These are phyloP conservation scores for Cornus florida DNA, from an alignment of 148 eudicot species.

Conservation along the genomic window DNA sequence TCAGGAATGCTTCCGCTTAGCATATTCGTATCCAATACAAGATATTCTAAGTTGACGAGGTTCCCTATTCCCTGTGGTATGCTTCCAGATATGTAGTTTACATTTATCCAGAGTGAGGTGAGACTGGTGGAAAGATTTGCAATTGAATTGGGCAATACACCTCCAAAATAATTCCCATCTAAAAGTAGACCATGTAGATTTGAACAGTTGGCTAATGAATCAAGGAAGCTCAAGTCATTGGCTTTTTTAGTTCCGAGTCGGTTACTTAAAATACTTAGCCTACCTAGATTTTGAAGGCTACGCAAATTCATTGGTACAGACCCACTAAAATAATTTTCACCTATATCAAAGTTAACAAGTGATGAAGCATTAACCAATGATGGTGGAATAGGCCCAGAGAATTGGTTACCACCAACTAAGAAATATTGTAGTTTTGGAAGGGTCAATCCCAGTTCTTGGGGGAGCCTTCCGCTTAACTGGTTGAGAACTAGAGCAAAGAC, in stretches of 20 bases:
- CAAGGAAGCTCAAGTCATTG: slow-evolving; percentile 5
- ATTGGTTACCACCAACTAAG: no score
- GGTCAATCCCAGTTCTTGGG: no score
- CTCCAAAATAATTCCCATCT: background rate
- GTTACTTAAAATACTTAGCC: background rate
- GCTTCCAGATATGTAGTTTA: slow-evolving; percentile 6
- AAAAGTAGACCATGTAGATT: background rate
- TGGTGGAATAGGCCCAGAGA: no score
- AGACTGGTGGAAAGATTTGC: slow-evolving; percentile 6
- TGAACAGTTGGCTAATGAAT: slow-evolving; percentile 20
- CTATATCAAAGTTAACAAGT: background rate
- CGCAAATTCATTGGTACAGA: no score
- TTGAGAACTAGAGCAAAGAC: background rate
- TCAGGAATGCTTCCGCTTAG: slow-evolving; percentile 16
- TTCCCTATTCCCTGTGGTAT: no score
- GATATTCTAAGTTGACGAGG: background rate
- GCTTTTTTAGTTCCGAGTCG: background rate
- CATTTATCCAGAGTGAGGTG: background rate
- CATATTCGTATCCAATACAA: slow-evolving; percentile 1
- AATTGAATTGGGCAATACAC: no score
- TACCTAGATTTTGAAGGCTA: background rate
- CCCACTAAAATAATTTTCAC: background rate
- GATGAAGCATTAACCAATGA: slow-evolving; percentile 8
- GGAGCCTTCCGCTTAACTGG: no score
- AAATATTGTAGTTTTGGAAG: no score